Evolutionary conservation across 2,329 filamentous ascomycete genomes (phyloP), one percentile per base, ranked within the genome.

Genomic region (Clarireedia hainanense): DNA sequence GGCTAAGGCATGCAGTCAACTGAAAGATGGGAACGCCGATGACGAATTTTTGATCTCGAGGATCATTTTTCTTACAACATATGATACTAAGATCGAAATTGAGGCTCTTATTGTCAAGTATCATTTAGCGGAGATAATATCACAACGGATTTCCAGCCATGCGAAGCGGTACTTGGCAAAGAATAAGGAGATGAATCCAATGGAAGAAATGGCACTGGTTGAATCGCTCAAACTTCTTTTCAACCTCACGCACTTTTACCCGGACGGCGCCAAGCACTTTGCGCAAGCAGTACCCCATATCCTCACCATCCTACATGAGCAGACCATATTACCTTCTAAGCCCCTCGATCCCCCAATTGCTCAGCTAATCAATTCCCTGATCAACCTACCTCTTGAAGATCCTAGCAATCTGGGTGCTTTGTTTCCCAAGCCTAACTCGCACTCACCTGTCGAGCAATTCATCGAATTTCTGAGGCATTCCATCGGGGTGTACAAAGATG

Each of bases 201-300:
- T 91, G 78, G 83, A 87, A 61, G 83, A 87, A 57, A 83, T 92
- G 81, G 90, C 91, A 0, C 76, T 97, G 39, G 78, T 78, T 7
- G 92, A 97, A 70, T 92, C 88, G 0, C 74, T 94, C 50, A 96
- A 95, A 67, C 77, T 97, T 42, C 73, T 95, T 51, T 97, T 95
- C 76, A 96, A 96, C 70, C 77, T 96, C 52, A 88, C 87, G 1
- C 85, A 91, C 64, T 84, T 85, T 65, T 86, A 85, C 65, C 81
- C 84, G 4, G 77, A 84, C 43, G 76, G 85, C 26, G 72, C 74
- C 4, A 69, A 75, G 0, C 72, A 76, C 0, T 95, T 96, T 67
- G 82, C 82, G 1, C 74, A 80, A 23, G 83, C 86, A 2, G 78
- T 95, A 43, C 79, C 84, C 10, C 77, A 83, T 57, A 80, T 97